Conservation (phyloP, 208 protist species). For the Phytomonas serpens region DNA sequence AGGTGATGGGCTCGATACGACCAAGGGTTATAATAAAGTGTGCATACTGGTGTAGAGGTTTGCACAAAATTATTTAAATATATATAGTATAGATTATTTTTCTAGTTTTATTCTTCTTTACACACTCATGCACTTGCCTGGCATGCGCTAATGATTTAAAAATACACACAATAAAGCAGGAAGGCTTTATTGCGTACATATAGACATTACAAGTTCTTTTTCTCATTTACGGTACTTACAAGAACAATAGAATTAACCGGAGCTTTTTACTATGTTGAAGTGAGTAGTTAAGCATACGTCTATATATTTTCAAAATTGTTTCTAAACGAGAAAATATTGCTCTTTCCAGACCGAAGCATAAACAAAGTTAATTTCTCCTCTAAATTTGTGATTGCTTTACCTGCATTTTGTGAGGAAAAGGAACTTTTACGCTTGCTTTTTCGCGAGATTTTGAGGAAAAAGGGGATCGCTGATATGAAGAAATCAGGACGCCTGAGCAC, state of each 20-base stretch:
- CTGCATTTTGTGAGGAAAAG: neutral
- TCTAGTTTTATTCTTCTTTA: neutral
- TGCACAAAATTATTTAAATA: too few relatives aligned
- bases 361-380: neutral
- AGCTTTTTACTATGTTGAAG: too few relatives aligned
- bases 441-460: neutral
- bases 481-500: neutral
- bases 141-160: neutral
- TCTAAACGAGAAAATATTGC: too few relatives aligned
- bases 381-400: constrained; percentile 4
- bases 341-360: neutral
- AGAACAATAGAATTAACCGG: too few relatives aligned
- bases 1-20: neutral
- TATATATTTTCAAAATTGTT: too few relatives aligned
- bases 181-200: too few relatives aligned
- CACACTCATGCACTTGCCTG: neutral
- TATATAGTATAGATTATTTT: too few relatives aligned
- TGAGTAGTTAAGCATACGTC: too few relatives aligned
- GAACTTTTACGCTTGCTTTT: constrained; percentile 3
- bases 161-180: too few relatives aligned
- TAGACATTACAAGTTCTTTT: too few relatives aligned
- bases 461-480: neutral
- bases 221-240: too few relatives aligned
- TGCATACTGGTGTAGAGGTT: too few relatives aligned
- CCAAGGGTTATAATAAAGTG: neutral